Evolutionary conservation across 345 rosid species (phyloP), one percentile per base, ranked within the genome.

Genomic region (Arabidopsis arenosa): DNA sequence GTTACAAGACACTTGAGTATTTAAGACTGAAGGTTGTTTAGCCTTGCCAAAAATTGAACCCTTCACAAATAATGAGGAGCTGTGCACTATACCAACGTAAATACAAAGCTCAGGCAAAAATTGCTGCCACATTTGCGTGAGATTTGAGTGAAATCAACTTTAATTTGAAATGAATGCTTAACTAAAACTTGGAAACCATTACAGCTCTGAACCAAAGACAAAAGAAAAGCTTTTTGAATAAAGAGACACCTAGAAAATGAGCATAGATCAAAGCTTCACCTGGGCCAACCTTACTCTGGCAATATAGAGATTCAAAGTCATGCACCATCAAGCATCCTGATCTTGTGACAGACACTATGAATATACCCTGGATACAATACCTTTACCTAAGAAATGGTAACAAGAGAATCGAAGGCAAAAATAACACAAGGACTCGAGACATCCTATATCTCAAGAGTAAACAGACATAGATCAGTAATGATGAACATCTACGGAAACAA

Each of bases 301-400:
- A 85, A 73, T 86, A 90, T 33, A 95, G 84, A 63, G 89, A 41
- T 72, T 95, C 97, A 85, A 89, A 92, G 73, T 92, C 97, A 86
- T 92, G 93, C 14, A 95, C 90, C 4, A 84, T 89, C 79, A 92
- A 75, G 86, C 99, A 92, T 60, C 97, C 93, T 1, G 90, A 76
- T 83, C 82, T 87, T 36, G 97, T 89, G 23, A 85, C 97, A 12
- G 97, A 88, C 23, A 80, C 97, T 74, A 90, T 49, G 75, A 90
- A 92, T 75, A 90, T 74, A 79, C 99, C 99, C 97, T 92, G 88
- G 63, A 80, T 78, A 57, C 40, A 74, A 28, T 6, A 26, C 52
- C 4, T 61, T 17, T 43, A 13, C 12, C 48, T 57, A 45, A 35
- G 9, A 70, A 66, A 43, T 7, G 45, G 45, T 15, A 56, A 58